Evolutionary conservation across 768 basidiomycete genomes (phyloP), one percentile per base, ranked within the genome.

Genomic region (Cubamyces sp.): DNA sequence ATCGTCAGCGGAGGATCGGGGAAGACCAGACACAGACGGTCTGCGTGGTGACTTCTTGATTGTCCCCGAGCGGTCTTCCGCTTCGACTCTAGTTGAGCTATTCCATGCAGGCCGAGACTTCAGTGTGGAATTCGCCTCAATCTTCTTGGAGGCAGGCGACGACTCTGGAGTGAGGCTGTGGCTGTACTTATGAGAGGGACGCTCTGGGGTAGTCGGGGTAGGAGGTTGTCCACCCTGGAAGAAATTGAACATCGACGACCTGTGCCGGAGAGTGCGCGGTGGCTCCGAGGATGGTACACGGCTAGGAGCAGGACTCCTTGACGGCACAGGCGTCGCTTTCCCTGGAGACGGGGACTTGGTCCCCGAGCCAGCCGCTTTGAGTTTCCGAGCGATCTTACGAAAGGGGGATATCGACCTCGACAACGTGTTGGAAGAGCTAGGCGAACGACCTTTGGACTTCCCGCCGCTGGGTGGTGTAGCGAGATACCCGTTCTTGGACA

Each of bases 351-450:
- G 78, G 5, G 75, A 71, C 54, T 61, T 69, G 49, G 37, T 60
- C 47, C 77, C 73, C 69, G 66, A 75, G 41, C 72, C 73, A 41
- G 57, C 55, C 3, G 84, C 83, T 37, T 87, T 86, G 30, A 94
- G 75, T 73, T 77, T 92, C 59, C 84, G 82, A 0, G 92, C 92
- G 69, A 94, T 79, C 73, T 87, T 92, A 49, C 88, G 83, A 62
- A 94, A 82, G 0, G 92, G 92, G 7, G 92, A 93, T 60, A 92
- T 90, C 0, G 91, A 90, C 60, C 87, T 78, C 1, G 90, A 91
- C 37, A 93, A 71, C 1, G 87, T 80, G 61, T 82, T 84, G 14
- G 79, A 73, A 9, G 80, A 74, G 68, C 82, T 72, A 21, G 71
- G 66, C 15, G 71, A 68, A 58, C 76, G 62, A 67, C 75, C 67